Evolutionary conservation across 306 rosid genomes (phyloP), one percentile per base, ranked within the genome.

Genomic region (Abrus precatorius): DNA sequence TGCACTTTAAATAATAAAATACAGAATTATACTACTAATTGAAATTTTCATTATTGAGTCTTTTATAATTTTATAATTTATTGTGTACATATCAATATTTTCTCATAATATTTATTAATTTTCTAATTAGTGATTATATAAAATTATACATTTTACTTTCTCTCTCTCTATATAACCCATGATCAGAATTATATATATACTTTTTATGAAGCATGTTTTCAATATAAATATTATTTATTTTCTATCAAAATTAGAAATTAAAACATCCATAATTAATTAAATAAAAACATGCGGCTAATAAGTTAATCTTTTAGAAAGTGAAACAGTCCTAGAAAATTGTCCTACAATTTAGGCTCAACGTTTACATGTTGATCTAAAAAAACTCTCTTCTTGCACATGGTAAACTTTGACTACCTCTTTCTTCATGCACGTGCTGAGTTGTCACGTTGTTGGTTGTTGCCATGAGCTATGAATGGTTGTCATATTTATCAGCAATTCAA

Each of bases 381-480:
- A n/a, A 7, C 40, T 6, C 49, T 33, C 50, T 57, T 69, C 43
- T 70, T 36, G 28, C 38, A 33, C 40, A 5, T 38, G 33, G 45
- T 29, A 29, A 52, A n/a, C 4, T 41, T 77, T 64, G 75, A 80
- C 9, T 73, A 43, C 32, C 47, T 62, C 49, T 65, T 52, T 64
- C 47, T 59, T 36, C n/a, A n/a, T n/a, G 67, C 74, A 50, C 20
- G 67, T 71, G 49, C 27, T 53, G 49, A 52, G 4, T 49, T 41
- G 53, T 64, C 49, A 63, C 48, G 6, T 38, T 7, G 14, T 66
- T 66, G 3, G 10, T 41, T 41, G 7, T 66, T 41, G 34, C 9
- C 52, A 20, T 27, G 32, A n/a, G 7, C 32, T 40, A 40, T 14
- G 32, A 64, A 64, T 64, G n/a, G 13, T 40, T 64, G 33, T 38